Percentiles rank a stretch among this genome's conserved stretches.
Evolutionary conservation across 2,329 filamentous ascomycete genomes (phyloP).

Genomic region (Hypoxylon sp.): DNA sequence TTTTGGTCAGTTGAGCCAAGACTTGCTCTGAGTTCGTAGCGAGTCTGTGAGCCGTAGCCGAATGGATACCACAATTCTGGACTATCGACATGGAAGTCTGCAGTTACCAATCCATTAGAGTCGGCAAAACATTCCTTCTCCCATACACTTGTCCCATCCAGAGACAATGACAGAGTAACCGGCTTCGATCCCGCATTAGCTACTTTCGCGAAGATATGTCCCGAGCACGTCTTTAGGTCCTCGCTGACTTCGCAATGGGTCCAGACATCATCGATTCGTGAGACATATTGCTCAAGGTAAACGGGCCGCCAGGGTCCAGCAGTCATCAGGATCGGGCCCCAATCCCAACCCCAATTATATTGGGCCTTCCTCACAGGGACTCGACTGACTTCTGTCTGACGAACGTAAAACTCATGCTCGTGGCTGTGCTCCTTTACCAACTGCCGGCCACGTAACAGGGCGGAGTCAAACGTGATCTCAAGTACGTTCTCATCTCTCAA

Average conservation of each 20-base stretch:
- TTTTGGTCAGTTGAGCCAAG: constrained; percentile 38
- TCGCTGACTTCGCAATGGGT: constrained; percentile 52
- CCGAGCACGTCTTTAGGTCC: constrained; percentile 54
- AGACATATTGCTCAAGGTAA: constrained; percentile 71
- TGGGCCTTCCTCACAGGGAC: constrained; percentile 73
- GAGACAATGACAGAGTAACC: constrained; percentile 47
- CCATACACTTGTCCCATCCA: constrained; percentile 37
- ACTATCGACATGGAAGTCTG: constrained; percentile 54
- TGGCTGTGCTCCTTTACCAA: constrained; percentile 63
- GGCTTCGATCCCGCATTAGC: constrained; percentile 49
- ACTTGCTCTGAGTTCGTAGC: constrained; percentile 60
- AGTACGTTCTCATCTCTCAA: constrained; percentile 60
- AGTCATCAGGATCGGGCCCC: constrained; percentile 73
- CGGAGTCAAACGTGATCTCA: constrained; percentile 68
- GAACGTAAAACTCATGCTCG: constrained; percentile 67
- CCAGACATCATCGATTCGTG: constrained; percentile 69
- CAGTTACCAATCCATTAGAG: constrained; percentile 37
- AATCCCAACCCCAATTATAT: constrained; percentile 79
- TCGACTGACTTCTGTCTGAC: constrained; percentile 58
- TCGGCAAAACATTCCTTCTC: constrained; percentile 37
- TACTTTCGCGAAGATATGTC: constrained; percentile 54
- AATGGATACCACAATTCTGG: constrained; percentile 60
- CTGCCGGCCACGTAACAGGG: constrained; percentile 63
- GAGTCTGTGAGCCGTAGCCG: constrained; percentile 56
- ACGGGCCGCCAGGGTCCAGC: constrained; percentile 76